Evolutionary conservation across 768 basidiomycete genomes (phyloP).

Genomic region (Amanita pseudoporphyria): DNA sequence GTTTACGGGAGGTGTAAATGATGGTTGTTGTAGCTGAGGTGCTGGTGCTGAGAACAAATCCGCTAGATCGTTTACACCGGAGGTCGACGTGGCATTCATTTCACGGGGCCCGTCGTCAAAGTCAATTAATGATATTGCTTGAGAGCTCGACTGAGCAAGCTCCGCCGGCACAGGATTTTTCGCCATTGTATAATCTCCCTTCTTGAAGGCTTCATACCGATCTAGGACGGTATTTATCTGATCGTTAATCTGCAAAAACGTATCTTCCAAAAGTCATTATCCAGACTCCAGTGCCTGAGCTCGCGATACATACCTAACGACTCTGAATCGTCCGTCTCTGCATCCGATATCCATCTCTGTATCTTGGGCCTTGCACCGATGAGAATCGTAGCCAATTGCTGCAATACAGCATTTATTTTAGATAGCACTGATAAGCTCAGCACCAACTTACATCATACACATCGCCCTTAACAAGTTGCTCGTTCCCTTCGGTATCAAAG

Average conservation of each 20-base stretch:
- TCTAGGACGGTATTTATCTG: slow-evolving; percentile 89
- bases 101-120: slow-evolving; percentile 45
- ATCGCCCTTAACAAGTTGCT: slow-evolving; percentile 81
- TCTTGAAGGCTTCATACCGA: slow-evolving; percentile 90
- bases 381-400: slow-evolving; percentile 89
- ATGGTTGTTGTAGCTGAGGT: slow-evolving; percentile 9
- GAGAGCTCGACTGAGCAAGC: slow-evolving; percentile 27
- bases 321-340: slow-evolving; percentile 81
- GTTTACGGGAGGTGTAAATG: background rate
- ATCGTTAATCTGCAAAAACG: slow-evolving; percentile 93
- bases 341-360: slow-evolving; percentile 97
- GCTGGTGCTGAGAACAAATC: slow-evolving; percentile 41
- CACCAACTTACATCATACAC: slow-evolving; percentile 70
- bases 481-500: slow-evolving; percentile 59
- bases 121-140: slow-evolving; percentile 59
- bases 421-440: background rate
- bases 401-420: slow-evolving; percentile 9
- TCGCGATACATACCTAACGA: slow-evolving; percentile 56
- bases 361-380: slow-evolving; percentile 82
- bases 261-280: slow-evolving; percentile 41
- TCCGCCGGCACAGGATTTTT: slow-evolving; percentile 62
- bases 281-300: background rate
- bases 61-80: slow-evolving; percentile 44
- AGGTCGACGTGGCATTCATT: slow-evolving; percentile 13
- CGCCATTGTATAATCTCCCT: slow-evolving; percentile 72